Conservation (phyloP, 805 yeast genomes). For the Metschnikowia lochheadii region DNA sequence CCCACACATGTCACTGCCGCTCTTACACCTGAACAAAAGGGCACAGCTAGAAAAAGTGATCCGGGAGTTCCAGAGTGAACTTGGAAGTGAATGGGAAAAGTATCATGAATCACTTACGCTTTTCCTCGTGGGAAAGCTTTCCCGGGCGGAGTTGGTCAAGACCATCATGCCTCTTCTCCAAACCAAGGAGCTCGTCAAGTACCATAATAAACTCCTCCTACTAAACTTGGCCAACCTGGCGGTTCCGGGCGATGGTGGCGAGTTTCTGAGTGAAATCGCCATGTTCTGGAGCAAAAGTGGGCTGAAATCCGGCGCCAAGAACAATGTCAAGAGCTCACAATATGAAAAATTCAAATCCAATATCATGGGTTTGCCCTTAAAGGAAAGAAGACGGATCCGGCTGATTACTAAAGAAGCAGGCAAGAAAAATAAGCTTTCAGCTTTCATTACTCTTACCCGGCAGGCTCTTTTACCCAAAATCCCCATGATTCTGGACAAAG, state of each 20-base stretch:
- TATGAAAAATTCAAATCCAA: slow-evolving; percentile 80
- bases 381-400: slow-evolving; percentile 82
- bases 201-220: slow-evolving; percentile 80
- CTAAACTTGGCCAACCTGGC: slow-evolving; percentile 82
- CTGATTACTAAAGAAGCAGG: slow-evolving; percentile 80
- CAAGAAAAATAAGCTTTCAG: slow-evolving; percentile 67
- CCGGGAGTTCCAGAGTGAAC: slow-evolving; percentile 61
- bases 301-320: slow-evolving; percentile 31
- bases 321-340: slow-evolving; percentile 58
- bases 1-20: background rate
- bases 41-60: slow-evolving; percentile 48
- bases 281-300: slow-evolving; percentile 47
- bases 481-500: slow-evolving; percentile 62
- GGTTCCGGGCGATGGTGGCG: slow-evolving; percentile 41
- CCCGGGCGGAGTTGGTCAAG: slow-evolving; percentile 66
- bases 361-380: slow-evolving; percentile 77
- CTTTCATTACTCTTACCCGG: slow-evolving; percentile 64
- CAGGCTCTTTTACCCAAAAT: slow-evolving; percentile 77
- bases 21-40: slow-evolving; percentile 20
- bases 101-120: slow-evolving; percentile 76
- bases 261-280: slow-evolving; percentile 41
- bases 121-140: slow-evolving; percentile 74
- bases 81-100: slow-evolving; percentile 82
- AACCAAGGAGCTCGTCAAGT: slow-evolving; percentile 40
- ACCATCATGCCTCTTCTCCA: slow-evolving; percentile 55